Conservation (phyloP, 306 rosid species). For the Lablab purpureus region DNA sequence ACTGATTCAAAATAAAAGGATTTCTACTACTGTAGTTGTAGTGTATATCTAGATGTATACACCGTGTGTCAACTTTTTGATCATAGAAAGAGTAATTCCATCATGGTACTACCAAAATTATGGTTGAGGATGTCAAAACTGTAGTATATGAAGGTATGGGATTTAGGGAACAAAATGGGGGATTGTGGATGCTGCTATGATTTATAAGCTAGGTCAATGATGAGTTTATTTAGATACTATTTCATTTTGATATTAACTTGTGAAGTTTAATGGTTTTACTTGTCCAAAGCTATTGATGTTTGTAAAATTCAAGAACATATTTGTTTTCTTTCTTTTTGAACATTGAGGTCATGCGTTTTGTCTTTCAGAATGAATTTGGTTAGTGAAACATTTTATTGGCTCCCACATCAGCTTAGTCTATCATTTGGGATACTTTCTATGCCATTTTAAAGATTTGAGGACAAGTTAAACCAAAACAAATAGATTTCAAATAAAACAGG, state of each 20-base stretch:
- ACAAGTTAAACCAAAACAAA: conserved; percentile 16
- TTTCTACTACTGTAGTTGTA: background rate
- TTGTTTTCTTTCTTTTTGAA: too few species aligned
- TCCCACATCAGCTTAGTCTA: conserved; percentile 13
- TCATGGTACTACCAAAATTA: conserved; percentile 10
- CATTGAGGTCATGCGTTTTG: background rate
- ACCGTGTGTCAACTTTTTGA: too few species aligned
- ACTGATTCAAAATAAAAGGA: background rate
- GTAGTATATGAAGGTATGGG: background rate
- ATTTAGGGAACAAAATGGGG: background rate
- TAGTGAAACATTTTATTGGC: conserved; percentile 17
- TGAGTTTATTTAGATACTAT: conserved; percentile 13
- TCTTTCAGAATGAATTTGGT: background rate
- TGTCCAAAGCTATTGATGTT: background rate
- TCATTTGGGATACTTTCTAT: conserved; percentile 10
- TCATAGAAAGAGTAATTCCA: background rate
- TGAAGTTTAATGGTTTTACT: background rate
- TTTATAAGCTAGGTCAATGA: background rate
- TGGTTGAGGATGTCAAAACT: conserved; percentile 24
- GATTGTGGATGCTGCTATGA: conserved; percentile 2
- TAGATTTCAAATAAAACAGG: background rate
- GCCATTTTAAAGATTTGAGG: conserved; percentile 26
- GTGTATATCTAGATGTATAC: background rate
- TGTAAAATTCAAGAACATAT: too few species aligned
- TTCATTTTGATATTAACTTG: conserved; percentile 12